Conservation (phyloP, 192 early-diverging fungal genomes). For the Coemansia sp. region DNA sequence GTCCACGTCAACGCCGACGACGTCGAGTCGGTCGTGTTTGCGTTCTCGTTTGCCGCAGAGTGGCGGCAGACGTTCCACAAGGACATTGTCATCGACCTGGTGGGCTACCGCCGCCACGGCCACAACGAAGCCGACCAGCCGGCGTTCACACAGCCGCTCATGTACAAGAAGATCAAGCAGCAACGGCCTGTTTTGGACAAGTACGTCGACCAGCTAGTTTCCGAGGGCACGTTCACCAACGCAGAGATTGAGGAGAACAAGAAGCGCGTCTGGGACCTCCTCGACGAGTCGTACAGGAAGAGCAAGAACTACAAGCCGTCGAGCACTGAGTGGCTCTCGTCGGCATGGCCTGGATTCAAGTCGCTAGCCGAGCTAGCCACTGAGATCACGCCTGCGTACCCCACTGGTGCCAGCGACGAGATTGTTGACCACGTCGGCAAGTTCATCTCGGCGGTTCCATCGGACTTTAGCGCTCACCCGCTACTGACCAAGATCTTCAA, state of each 20-base stretch:
- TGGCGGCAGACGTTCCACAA: conserved; percentile 96
- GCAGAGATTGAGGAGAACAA: conserved; percentile 86
- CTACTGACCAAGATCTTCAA: conserved; percentile 85
- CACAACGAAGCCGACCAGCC: conserved; percentile 99
- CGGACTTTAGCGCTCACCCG: conserved; percentile 81
- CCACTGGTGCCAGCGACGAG: conserved; percentile 71
- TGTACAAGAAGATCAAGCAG: conserved; percentile 89
- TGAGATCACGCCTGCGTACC: conserved; percentile 65
- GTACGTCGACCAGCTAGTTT: conserved; percentile 80
- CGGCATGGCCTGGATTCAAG: conserved; percentile 85
- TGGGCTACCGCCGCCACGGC: conserved; percentile 96
- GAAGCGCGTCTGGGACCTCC: conserved; percentile 85
- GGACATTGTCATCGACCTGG: conserved; percentile 94
- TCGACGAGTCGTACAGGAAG: conserved; percentile 89
- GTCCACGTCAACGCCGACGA: conserved; percentile 99
- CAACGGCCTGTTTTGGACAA: conserved; percentile 81
- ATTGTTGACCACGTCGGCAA: conserved; percentile 80
- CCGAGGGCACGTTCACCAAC: conserved; percentile 79
- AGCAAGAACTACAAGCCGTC: conserved; percentile 88
- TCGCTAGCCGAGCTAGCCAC: conserved; percentile 72
- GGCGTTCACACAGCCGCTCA: conserved; percentile 95
- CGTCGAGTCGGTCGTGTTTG: conserved; percentile 93
- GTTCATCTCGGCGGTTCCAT: conserved; percentile 76
- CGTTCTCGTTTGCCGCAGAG: conserved; percentile 91
- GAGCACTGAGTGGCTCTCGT: conserved; percentile 92